Conservation (phyloP, 1,284 basidiomycete species). For the Ustilago tritici region DNA sequence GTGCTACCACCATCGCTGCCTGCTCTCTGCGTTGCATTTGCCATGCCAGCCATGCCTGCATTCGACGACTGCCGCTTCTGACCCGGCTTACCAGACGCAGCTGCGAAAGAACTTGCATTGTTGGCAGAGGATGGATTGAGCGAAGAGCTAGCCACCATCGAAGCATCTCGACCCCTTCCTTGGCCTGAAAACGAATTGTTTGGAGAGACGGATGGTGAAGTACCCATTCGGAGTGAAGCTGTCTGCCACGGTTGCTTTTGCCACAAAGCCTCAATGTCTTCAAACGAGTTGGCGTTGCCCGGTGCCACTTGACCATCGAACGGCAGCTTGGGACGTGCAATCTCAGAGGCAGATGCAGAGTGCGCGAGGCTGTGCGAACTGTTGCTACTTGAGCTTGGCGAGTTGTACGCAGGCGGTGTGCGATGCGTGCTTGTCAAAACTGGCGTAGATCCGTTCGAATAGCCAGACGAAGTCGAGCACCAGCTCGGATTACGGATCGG, state of each 20-base stretch:
- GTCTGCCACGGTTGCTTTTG: slow-evolving; percentile 54
- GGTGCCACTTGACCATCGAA: slow-evolving; percentile 39
- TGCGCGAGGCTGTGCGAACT: slow-evolving; percentile 43
- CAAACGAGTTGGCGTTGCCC: slow-evolving; percentile 43
- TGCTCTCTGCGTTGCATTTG: neutral
- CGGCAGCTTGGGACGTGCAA: slow-evolving; percentile 30
- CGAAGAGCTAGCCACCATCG: slow-evolving; percentile 7
- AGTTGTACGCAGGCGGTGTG: slow-evolving; percentile 42
- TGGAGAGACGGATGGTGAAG: slow-evolving; percentile 21
- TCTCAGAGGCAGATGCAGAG: slow-evolving; percentile 34
- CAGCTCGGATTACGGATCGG: slow-evolving; percentile 38
- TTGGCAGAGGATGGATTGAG: slow-evolving; percentile 3
- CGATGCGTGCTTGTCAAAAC: slow-evolving; percentile 20
- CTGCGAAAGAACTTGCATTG: slow-evolving; percentile 15
- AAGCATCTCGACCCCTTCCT: slow-evolving; percentile 22
- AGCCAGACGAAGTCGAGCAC: slow-evolving; percentile 40
- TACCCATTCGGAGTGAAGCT: slow-evolving; percentile 45
- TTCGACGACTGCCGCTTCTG: slow-evolving; percentile 8
- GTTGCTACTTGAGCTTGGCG: slow-evolving; percentile 39
- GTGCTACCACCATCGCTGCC: slow-evolving; percentile 13
- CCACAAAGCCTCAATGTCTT: slow-evolving; percentile 53
- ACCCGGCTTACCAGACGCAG: neutral
- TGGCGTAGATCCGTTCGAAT: slow-evolving; percentile 40
- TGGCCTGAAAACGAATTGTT: slow-evolving; percentile 13
- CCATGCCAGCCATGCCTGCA: slow-evolving; percentile 9